These are phyloP conservation scores for Aureobasidium subglaciale DNA, from an alignment of 2,329 filamentous ascomycete species.

Conservation along the genomic window DNA sequence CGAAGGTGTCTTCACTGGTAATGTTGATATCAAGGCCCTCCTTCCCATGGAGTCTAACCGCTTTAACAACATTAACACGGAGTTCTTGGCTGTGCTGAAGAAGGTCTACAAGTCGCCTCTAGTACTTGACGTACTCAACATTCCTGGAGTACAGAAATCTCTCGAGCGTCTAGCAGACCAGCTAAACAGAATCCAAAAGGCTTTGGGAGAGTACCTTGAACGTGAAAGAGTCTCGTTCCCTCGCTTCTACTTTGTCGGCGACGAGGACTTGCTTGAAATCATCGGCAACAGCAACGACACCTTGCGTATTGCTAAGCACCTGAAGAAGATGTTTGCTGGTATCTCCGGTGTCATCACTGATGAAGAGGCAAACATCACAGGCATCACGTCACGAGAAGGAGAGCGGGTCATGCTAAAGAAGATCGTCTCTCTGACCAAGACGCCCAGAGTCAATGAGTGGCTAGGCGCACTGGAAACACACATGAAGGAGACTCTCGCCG, in stretches of 20 bases:
- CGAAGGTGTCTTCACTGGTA: conserved; percentile 97
- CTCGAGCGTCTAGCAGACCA: conserved; percentile 92
- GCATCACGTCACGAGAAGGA: conserved; percentile 91
- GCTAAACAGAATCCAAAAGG: conserved; percentile 98
- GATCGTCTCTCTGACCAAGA: conserved; percentile 86
- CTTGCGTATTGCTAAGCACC: conserved; percentile 91
- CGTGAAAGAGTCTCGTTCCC: conserved; percentile 96
- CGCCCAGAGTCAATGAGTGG: conserved; percentile 98
- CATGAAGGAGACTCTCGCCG: conserved; percentile 91
- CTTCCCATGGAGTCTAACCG: conserved; percentile 92
- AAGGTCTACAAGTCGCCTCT: conserved; percentile 96
- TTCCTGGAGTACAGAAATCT: conserved; percentile 91
- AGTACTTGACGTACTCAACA: conserved; percentile 91
- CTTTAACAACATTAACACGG: conserved; percentile 98
- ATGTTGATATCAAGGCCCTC: conserved; percentile 96
- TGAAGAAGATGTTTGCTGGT: conserved; percentile 99
- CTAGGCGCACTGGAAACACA: conserved; percentile 83
- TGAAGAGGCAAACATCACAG: conserved; percentile 80
- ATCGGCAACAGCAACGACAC: conserved; percentile 99
- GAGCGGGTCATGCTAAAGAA: conserved; percentile 83
- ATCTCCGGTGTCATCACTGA: conserved; percentile 85
- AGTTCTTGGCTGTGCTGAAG: conserved; percentile 99
- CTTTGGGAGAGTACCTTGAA: conserved; percentile 95
- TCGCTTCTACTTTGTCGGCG: conserved; percentile 98
- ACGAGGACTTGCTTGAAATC: conserved; percentile 96